phyloP scores from a whole-genome alignment of 768 basidiomycete genomes.

The Boletellus sp. region DNA sequence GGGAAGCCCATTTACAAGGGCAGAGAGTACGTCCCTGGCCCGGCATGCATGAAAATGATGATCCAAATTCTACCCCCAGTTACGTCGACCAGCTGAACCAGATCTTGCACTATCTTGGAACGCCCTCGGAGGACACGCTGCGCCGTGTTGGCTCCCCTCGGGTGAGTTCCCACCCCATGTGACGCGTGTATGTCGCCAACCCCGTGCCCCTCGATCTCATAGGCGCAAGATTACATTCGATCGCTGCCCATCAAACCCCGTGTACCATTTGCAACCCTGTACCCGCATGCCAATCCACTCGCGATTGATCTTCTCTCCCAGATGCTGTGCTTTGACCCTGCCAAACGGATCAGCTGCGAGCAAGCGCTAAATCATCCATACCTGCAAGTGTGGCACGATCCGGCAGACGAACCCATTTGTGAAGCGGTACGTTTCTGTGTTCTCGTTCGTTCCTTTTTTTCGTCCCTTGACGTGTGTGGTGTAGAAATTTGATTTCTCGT shows the following conservation, averaged over 20 bases:
- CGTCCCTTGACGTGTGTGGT: neutral
- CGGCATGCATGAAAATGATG: neutral
- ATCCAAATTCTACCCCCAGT: conserved; percentile 36
- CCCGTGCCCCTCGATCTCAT: conserved; percentile 6
- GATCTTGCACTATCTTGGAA: conserved; percentile 97
- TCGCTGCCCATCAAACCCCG: conserved; percentile 96
- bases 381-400: conserved; percentile 96
- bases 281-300: conserved; percentile 90
- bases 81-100: conserved; percentile 99
- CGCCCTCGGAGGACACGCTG: conserved; percentile 93
- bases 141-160: conserved; percentile 94
- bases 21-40: conserved; percentile 65
- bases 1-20: conserved; percentile 98
- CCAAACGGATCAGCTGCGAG: conserved; percentile 93
- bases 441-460: neutral
- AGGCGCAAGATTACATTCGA: conserved; percentile 98
- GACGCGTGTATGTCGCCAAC: neutral
- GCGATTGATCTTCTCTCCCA: conserved; percentile 91
- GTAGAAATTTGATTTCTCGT: conserved; percentile 92
- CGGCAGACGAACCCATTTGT: conserved; percentile 88
- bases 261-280: conserved; percentile 86
- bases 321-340: conserved; percentile 94
- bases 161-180: conserved; percentile 41
- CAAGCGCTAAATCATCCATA: conserved; percentile 95
- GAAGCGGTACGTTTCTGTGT: conserved; percentile 50